These are phyloP conservation scores for Nannochloropsis granulata DNA, from an alignment of 108 stramenopile genomes.

Conservation along the genomic window DNA sequence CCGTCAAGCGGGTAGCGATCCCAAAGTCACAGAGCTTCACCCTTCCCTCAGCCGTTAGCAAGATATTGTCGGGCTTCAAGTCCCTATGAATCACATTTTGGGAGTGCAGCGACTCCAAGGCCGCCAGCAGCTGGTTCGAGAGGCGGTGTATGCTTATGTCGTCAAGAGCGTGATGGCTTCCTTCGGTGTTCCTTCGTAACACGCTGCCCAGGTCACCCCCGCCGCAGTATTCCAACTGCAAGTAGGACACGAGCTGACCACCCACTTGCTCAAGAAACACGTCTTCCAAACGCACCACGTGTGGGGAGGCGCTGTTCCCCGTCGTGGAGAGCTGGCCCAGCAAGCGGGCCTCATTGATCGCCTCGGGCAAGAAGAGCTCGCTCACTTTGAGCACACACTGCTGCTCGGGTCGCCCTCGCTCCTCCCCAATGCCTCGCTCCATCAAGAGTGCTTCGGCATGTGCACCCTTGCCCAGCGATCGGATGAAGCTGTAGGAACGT, in stretches of 20 bases:
- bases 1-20: not conserved
- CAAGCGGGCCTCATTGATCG: not conserved
- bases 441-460: not conserved
- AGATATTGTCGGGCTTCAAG: slow-evolving; percentile 40
- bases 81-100: slow-evolving; percentile 38
- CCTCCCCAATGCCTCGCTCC: not conserved
- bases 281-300: not conserved
- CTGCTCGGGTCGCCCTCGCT: not conserved
- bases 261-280: not conserved
- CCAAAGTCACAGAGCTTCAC: slow-evolving; percentile 30
- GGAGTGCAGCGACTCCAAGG: slow-evolving; percentile 17
- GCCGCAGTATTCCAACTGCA: not conserved
- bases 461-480: not conserved
- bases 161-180: not conserved
- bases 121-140: not conserved
- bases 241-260: not conserved
- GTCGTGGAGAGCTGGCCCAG: not conserved
- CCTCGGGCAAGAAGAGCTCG: not conserved
- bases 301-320: not conserved
- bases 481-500: not conserved
- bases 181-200: not conserved
- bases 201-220: not conserved
- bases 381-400: not conserved
- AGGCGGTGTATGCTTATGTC: not conserved
- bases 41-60: slow-evolving; percentile 23